Evolutionary conservation across 345 rosid species (phyloP).

Genomic region (Populus simonii): DNA sequence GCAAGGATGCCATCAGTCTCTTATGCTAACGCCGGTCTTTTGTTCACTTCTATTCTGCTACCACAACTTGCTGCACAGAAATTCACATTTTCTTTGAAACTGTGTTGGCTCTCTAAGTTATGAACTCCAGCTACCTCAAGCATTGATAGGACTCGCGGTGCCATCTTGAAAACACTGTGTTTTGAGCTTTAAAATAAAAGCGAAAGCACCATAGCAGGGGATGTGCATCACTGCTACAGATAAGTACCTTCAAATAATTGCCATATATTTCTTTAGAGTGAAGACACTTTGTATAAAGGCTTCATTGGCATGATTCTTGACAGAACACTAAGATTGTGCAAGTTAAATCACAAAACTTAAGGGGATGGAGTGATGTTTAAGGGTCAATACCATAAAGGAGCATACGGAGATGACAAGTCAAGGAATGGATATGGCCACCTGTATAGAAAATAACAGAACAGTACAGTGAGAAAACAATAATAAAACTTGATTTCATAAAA

Average conservation of each 20-base stretch:
- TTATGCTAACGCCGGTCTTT: not conserved
- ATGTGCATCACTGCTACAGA: conserved; percentile 81
- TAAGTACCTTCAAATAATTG: conserved; percentile 59
- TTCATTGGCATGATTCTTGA: not conserved
- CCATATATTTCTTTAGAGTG: not conserved
- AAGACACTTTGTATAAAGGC: not conserved
- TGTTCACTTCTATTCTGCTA: conserved; percentile 2
- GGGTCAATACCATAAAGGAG: conserved; percentile 73
- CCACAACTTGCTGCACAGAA: not conserved
- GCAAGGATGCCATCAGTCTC: not conserved
- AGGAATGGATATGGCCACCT: conserved; percentile 99
- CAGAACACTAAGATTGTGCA: not conserved
- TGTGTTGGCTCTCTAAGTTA: not conserved
- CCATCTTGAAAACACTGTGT: conserved; percentile 54
- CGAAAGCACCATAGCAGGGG: conserved; percentile 74
- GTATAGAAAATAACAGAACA: conserved; percentile 17
- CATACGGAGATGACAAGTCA: conserved; percentile 77
- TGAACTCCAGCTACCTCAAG: conserved; percentile 7
- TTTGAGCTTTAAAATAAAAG: conserved; percentile 66
- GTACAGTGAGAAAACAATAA: not conserved
- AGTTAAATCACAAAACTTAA: not conserved
- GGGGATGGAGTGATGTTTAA: not conserved
- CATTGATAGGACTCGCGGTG: conserved; percentile 60
- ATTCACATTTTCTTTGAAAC: not conserved
- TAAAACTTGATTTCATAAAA: not conserved